Percentiles rank a stretch among this genome's conserved stretches.
Evolutionary conservation across 2,329 filamentous ascomycete genomes (phyloP).

Genomic region (Phyllosticta capitalensis): DNA sequence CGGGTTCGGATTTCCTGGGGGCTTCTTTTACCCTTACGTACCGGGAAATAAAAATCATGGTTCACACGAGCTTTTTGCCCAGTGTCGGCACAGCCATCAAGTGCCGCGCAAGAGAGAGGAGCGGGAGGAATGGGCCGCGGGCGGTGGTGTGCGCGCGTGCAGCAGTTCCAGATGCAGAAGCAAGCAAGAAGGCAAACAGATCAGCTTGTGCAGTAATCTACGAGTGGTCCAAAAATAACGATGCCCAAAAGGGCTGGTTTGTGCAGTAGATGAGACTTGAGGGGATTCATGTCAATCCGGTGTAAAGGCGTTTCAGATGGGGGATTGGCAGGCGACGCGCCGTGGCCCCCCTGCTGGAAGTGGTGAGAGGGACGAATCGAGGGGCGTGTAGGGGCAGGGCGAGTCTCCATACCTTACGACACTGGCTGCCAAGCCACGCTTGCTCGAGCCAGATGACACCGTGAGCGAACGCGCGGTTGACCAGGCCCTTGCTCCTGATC

Average conservation of each 20-base stretch:
- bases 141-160: neutral
- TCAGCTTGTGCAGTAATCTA: neutral
- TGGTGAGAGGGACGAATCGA: neutral
- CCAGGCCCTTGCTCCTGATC: neutral
- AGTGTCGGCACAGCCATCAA: neutral
- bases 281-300: neutral
- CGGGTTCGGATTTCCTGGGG: constrained; percentile 12
- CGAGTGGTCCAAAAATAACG: neutral
- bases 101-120: neutral
- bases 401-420: neutral
- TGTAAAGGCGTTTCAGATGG: constrained; percentile 7
- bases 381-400: neutral
- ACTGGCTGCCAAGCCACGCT: neutral
- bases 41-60: constrained; percentile 13
- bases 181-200: neutral
- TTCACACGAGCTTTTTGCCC: constrained; percentile 11
- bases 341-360: neutral
- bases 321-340: constrained; percentile 3
- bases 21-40: constrained; percentile 12
- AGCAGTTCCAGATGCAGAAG: neutral
- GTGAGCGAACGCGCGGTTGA: neutral
- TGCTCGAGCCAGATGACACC: neutral
- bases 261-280: neutral
- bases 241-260: neutral
- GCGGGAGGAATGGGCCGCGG: neutral